Base-by-base conservation (phyloP, 73 alveolate genomes). In the Urostyla sp. region DNA sequence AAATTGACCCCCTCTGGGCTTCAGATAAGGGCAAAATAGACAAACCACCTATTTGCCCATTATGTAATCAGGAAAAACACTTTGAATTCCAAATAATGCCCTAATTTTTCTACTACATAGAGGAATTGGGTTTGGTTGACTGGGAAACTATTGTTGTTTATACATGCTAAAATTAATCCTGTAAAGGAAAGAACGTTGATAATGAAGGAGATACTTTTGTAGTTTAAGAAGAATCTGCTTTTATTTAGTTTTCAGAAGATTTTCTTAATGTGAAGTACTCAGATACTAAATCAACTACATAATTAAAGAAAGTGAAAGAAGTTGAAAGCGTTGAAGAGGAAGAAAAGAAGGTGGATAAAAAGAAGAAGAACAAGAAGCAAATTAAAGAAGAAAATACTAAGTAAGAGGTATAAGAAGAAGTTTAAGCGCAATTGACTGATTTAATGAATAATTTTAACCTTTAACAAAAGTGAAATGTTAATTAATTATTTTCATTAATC, bases 61-160 rank as follows among this genome's bases (percentile, higher is more conserved):
- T 6, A 35, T 73, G 85, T 37, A 74, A 74, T 5, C 13, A 52
- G 52, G 57, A 32, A 31, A 50, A 74, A 34, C 31, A 24, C 35
- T 73, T 73, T 44, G 85, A 73, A 32, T 50, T 49, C 61, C 48
- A 73, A 53, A 30, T 73, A 8, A 73, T 73, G 73, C 85, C 85
- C 30, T 53, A 73, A 53, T 44, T 73, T n/a, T 73, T 73, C 34
- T 26, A 51, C 32, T 35, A 37, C 27, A 21, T 73, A 10, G 54
- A 30, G 49, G 85, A 73, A 35, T 38, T 73, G 43, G 7, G 50
- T 26, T 44, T 73, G 11, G 85, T 73, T 11, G 85, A 73, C 48
- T 73, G 85, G 85, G 40, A 73, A 45, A 73, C 85, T 3, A 73
- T 73, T 8, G 72, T 53, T 20, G 32, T 73, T 31, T 73, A 50